These are phyloP conservation scores for Boletus eberwhitei DNA, from an alignment of 768 basidiomycete genomes.

Conservation along the genomic window DNA sequence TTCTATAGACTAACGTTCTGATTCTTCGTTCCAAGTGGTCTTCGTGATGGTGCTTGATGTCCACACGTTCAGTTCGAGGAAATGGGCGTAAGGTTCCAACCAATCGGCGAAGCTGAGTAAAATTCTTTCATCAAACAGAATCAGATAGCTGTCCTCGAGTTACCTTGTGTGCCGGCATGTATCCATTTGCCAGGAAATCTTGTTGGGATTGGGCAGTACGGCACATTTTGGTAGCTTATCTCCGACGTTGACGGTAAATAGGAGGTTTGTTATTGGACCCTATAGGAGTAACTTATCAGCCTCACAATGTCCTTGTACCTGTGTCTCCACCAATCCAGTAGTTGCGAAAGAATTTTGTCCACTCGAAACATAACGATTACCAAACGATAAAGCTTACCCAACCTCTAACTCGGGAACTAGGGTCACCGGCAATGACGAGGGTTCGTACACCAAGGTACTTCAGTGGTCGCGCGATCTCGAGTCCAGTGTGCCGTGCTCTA, in stretches of 20 bases:
- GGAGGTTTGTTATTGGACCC: slow-evolving; percentile 48
- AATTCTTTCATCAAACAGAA: background rate
- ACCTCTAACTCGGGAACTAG: slow-evolving; percentile 44
- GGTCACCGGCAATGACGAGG: slow-evolving; percentile 53
- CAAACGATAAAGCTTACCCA: slow-evolving; percentile 7
- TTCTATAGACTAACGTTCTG: slow-evolving; percentile 39
- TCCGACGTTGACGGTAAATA: slow-evolving; percentile 39
- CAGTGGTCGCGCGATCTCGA: slow-evolving; percentile 55
- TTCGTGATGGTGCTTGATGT: slow-evolving; percentile 40
- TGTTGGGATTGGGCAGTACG: background rate
- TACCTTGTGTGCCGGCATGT: slow-evolving; percentile 47
- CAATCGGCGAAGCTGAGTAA: slow-evolving; percentile 51
- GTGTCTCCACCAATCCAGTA: slow-evolving; percentile 36
- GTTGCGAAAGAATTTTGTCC: background rate
- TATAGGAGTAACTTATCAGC: slow-evolving; percentile 6
- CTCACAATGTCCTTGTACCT: slow-evolving; percentile 22
- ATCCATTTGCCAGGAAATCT: slow-evolving; percentile 50
- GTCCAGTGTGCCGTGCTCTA: slow-evolving; percentile 59
- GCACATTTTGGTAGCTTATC: slow-evolving; percentile 1
- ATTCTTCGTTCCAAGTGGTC: slow-evolving; percentile 34
- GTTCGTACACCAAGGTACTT: slow-evolving; percentile 49
- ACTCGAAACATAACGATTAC: background rate
- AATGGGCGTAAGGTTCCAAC: slow-evolving; percentile 53
- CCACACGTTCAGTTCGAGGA: slow-evolving; percentile 58
- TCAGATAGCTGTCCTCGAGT: background rate